Evolutionary conservation across 208 protist genomes (phyloP).

Genomic region (Trypanosoma theileri): DNA sequence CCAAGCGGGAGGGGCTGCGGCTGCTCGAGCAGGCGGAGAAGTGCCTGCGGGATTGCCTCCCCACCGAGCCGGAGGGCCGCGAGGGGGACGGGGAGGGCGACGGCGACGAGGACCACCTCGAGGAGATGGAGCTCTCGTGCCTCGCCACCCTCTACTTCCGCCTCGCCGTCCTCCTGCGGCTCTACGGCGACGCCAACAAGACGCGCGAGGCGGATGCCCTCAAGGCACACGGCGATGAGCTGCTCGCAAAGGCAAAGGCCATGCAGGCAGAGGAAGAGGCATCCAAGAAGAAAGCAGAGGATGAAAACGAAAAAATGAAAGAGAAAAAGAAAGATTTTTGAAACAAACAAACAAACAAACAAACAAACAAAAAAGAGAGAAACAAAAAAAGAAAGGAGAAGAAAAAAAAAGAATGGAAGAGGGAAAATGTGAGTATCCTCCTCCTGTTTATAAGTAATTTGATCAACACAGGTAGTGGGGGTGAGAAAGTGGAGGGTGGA

Average conservation of each 20-base stretch:
- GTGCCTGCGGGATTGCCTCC: slow-evolving; percentile 71
- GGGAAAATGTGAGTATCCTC: neutral
- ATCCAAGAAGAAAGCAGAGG: slow-evolving; percentile 3
- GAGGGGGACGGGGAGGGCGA: slow-evolving; percentile 33
- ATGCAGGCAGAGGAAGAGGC: neutral
- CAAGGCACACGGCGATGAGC: slow-evolving; percentile 36
- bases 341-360: neutral
- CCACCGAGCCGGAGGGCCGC: slow-evolving; percentile 36
- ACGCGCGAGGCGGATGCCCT: slow-evolving; percentile 53
- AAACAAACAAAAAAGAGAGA: neutral
- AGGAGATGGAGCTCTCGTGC: slow-evolving; percentile 28
- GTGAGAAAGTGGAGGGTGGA: too few relatives aligned
- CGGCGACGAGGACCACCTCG: slow-evolving; percentile 18
- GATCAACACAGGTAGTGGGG: too few relatives aligned
- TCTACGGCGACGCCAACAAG: slow-evolving; percentile 69
- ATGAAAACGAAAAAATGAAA: slow-evolving; percentile 10
- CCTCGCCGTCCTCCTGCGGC: slow-evolving; percentile 62
- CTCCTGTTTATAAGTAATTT: slow-evolving; percentile 2
- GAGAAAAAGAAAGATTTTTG: neutral
- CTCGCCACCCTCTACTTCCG: slow-evolving; percentile 67
- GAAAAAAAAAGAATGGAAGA: slow-evolving; percentile 4
- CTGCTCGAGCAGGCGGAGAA: slow-evolving; percentile 82
- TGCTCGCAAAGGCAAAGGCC: slow-evolving; percentile 22
- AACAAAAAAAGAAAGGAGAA: slow-evolving; percentile 1
- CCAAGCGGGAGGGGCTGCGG: slow-evolving; percentile 53